Percentiles rank a stretch among this genome's conserved stretches.
Evolutionary conservation across 192 early-diverging fungal species (phyloP).

Genomic region (Kickxella alabastrina): DNA sequence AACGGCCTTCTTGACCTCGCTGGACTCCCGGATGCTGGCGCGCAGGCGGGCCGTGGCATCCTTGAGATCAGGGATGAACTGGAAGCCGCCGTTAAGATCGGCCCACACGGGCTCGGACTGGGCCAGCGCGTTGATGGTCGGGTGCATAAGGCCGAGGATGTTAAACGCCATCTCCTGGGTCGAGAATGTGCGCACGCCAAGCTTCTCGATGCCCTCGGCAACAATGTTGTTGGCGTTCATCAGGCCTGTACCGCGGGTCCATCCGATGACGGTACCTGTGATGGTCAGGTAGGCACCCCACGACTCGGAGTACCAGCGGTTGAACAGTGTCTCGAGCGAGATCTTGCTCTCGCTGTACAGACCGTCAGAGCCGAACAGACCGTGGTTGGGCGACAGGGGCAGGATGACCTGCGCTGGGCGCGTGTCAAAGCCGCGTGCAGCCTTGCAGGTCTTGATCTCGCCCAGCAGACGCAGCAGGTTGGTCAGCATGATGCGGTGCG

Average conservation of each 20-base stretch:
- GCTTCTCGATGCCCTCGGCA: constrained; percentile 85
- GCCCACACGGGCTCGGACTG: constrained; percentile 87
- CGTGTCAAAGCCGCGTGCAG: constrained; percentile 74
- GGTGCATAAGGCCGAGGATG: constrained; percentile 87
- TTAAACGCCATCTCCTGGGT: constrained; percentile 96
- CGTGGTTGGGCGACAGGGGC: constrained; percentile 94
- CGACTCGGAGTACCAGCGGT: constrained; percentile 87
- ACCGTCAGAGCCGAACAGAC: constrained; percentile 89
- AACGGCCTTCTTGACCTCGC: constrained; percentile 83
- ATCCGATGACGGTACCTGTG: constrained; percentile 91
- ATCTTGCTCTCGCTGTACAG: constrained; percentile 95
- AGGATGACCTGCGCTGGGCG: constrained; percentile 88
- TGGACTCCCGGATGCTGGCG: constrained; percentile 73
- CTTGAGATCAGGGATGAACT: constrained; percentile 81
- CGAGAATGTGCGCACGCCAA: constrained; percentile 92
- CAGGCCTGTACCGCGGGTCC: constrained; percentile 95
- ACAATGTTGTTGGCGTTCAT: constrained; percentile 93
- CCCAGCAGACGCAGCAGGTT: constrained; percentile 87
- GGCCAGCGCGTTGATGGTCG: constrained; percentile 70
- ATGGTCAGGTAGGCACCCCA: constrained; percentile 89
- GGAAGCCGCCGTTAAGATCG: constrained; percentile 91
- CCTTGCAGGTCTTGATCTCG: constrained; percentile 83
- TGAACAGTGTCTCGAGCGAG: constrained; percentile 88
- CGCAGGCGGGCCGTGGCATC: constrained; percentile 71
- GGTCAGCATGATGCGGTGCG: constrained; percentile 94